These are phyloP conservation scores for Backusella mclennaniae DNA, from an alignment of 192 early-diverging fungal species.

Conservation along the genomic window DNA sequence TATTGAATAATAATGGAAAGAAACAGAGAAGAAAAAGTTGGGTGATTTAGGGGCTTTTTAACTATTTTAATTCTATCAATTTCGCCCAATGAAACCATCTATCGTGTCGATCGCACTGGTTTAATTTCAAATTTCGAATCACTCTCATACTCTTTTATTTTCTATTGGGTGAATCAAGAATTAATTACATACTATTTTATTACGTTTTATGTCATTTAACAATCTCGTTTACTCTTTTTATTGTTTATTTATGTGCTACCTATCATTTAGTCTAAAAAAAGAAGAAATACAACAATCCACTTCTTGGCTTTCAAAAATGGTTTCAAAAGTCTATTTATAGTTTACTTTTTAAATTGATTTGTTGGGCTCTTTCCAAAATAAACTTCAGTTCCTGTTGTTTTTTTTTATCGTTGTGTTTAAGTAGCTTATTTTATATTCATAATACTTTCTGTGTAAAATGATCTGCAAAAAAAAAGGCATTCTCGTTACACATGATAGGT, in stretches of 20 bases:
- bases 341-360: background rate
- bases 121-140: background rate
- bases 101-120: conserved; percentile 19
- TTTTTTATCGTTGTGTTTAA: background rate
- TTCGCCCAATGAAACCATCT: conserved; percentile 5
- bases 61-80: background rate
- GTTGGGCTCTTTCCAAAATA: background rate
- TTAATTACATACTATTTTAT: conserved; percentile 3
- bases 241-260: background rate
- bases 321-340: background rate
- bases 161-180: background rate
- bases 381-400: background rate
- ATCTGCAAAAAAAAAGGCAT: background rate
- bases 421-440: background rate
- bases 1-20: background rate
- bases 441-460: background rate
- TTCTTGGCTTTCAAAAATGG: background rate
- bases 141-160: background rate
- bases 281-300: background rate
- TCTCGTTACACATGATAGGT: too few relatives aligned
- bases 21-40: background rate
- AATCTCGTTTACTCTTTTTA: background rate
- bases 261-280: background rate
- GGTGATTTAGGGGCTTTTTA: background rate
- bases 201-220: background rate